Evolutionary conservation across 2,329 filamentous ascomycete species (phyloP), one percentile per base, ranked within the genome.

Genomic region (Pyricularia sp.): DNA sequence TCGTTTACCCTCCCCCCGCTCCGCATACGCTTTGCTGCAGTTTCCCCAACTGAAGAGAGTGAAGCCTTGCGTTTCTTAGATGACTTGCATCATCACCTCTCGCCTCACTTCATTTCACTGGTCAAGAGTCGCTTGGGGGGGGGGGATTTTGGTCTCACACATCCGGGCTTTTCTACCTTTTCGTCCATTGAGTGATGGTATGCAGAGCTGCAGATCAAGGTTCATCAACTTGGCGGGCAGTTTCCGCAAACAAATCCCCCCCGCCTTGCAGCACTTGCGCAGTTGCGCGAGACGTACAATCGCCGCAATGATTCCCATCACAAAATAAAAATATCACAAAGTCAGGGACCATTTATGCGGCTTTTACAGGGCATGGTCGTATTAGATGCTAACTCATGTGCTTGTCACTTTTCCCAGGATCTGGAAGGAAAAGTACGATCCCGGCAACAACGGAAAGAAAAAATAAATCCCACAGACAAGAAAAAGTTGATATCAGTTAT

Each of bases 391-490:
- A 28, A 28, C 59, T 20, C 14, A 63, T 20, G 17, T 20, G 9
- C 28, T 30, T 30, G 25, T 17, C 25, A 26, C 12, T 28, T 63
- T 63, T 12, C 6, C 50, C 74, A 97, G 93, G 94, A 97, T 98
- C 77, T 97, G 94, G 93, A 98, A 98, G 79, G 93, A 97, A 71
- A 98, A 98, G 81, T 97, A 98, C 81, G 86, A 86, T 74, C 83
- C 85, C 42, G 80, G 74, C 67, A 80, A 77, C 70, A 76, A 76
- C 72, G 81, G 84, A 76, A 81, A 83, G 72, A 78, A 79, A 70
- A 71, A 72, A 66, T 69, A 70, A 70, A 31, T 26, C 17, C 25
- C 4, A 64, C n/a, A 9, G 9, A 26, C 28, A 26, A 25, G n/a
- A 14, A 64, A 31, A 64, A n/a, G 23, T 64, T 55, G 42, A 55